Conservation (phyloP, 169 alveolate genomes). For the Plasmodium sp. region DNA sequence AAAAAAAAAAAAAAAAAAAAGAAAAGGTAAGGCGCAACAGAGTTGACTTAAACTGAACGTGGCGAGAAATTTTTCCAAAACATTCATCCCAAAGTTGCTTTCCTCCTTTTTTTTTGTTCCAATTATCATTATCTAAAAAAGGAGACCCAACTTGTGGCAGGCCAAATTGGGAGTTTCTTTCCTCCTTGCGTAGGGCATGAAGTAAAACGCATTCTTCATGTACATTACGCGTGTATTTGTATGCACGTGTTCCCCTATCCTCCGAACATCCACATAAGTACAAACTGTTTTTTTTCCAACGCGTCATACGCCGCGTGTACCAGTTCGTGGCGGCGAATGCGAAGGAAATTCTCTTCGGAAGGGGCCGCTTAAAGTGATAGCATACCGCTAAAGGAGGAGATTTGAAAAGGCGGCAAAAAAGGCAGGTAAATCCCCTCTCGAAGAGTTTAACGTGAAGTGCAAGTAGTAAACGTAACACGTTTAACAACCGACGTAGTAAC, state of each 20-base stretch:
- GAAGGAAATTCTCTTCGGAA: not conserved
- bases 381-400: not conserved
- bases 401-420: no score
- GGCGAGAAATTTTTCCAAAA: not conserved
- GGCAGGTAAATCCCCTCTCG: not conserved
- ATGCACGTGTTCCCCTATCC: not conserved
- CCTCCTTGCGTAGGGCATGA: not conserved
- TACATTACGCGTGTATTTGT: not conserved
- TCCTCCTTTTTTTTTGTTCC: not conserved
- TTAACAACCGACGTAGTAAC: not conserved
- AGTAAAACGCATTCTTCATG: not conserved
- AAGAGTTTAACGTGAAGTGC: not conserved
- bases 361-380: not conserved
- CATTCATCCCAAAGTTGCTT: not conserved
- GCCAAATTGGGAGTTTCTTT: not conserved
- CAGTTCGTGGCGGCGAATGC: not conserved
- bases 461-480: not conserved
- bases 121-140: no score
- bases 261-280: not conserved
- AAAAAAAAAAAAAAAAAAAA: no score
- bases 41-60: not conserved
- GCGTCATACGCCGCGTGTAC: not conserved
- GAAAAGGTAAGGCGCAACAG: not conserved
- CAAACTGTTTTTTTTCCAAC: not conserved
- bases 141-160: not conserved